Base-by-base conservation (phyloP, 2,329 filamentous ascomycete genomes). In the Dactylella cylindrospora region DNA sequence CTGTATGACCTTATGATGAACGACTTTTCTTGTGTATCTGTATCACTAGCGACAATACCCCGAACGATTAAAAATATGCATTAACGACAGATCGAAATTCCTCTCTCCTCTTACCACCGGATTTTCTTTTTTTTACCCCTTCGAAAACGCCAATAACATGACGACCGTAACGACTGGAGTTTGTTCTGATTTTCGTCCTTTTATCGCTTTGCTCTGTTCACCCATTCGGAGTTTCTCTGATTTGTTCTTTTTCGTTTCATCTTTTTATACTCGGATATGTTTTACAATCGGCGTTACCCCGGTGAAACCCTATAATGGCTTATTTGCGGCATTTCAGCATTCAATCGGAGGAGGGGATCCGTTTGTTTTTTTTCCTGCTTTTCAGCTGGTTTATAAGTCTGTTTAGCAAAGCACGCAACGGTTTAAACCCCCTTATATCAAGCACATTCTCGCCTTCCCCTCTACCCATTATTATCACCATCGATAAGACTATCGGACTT, bases 321-420 rank as follows among this genome's bases (percentile, higher is more conserved):
- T 28, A 62, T 54, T 44, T 62, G 57, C 43, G 41, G 57, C 57
- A 62, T 62, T 50, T 28, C 32, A 62, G 50, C 49, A 55, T 61
- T 44, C 41, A 46, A 49, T 15, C 20, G 54, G 43, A 31, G 47
- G 45, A 46, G 32, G 46, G 46, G 36, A 50, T 51, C 49, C 49
- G 33, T 46, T 43, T 32, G 35, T 54, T 57, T 65, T 40, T 53
- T 55, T 52, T 49, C 22, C 41, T 46, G n/a, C n/a, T n/a, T n/a
- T n/a, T n/a, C n/a, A n/a, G n/a, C n/a, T n/a, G n/a, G n/a, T n/a
- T n/a, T n/a, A n/a, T n/a, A n/a, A n/a, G n/a, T n/a, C n/a, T n/a
- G n/a, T n/a, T n/a, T n/a, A n/a, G n/a, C n/a, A n/a, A n/a, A n/a
- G n/a, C n/a, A n/a, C n/a, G n/a, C n/a, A n/a, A n/a, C n/a, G n/a